Base-by-base conservation (phyloP, 805 yeast species). In the Kodamaea leandrae region DNA sequence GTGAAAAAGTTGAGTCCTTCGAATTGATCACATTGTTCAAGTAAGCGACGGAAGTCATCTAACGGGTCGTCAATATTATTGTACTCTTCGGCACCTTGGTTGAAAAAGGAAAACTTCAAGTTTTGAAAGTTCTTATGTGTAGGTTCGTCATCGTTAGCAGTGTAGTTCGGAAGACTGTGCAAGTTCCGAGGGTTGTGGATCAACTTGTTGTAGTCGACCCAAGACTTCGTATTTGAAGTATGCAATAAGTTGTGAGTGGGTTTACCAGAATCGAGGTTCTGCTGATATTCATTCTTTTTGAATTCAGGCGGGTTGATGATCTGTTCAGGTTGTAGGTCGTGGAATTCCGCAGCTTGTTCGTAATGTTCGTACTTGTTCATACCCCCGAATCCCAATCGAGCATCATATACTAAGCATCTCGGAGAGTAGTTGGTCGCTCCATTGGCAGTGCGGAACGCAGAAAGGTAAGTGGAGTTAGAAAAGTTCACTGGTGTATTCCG, bases 201-300 rank as follows among this genome's bases (percentile, higher is more conserved):
- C 38, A 89, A 73, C 49, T 80, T 75, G 29, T 82, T 72, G 54
- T 83, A 86, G 53, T 87, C 96, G 0, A 93, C 74, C 97, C 97
- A 91, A 50, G 78, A 85, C 20, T 57, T 59, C 0, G 86, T 75
- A 32, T 72, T 73, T 1, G 57, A 54, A 0, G 47, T 46, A 4
- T 52, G 58, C 29, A 86, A 60, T 50, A 49, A 33, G 10, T 38
- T 36, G 1, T 40, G 37, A 4, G 50, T 50, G 1, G 54, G 38
- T 1, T 63, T 54, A 9, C 35, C 41, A 6, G 57, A 44, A 59
- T 86, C 95, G 24, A 89, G 60, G 1, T 80, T 76, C 26, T 46
- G 47, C 56, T 86, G 96, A 55, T 82, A 89, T 15, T 70, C 72
- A 47, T 79, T 80, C 56, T 76, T 79, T 53, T 57, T 2, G 74